Conservation (phyloP, 208 protist species). For the Endotrypanum monterogeii region DNA sequence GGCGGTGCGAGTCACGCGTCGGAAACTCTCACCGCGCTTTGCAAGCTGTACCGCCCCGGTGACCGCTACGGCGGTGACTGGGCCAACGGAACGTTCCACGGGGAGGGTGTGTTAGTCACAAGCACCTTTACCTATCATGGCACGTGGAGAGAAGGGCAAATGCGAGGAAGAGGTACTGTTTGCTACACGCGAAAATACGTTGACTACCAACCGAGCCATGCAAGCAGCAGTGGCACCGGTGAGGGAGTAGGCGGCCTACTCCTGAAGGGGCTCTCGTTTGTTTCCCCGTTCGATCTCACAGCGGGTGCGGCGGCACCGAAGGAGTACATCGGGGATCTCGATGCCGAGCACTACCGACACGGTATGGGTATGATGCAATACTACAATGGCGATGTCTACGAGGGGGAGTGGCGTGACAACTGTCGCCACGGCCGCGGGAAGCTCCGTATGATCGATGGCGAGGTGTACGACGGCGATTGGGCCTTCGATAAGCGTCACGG, state of each 20-base stretch:
- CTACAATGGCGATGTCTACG: conserved; percentile 83
- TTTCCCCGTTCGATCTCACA: conserved; percentile 72
- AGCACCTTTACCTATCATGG: conserved; percentile 83
- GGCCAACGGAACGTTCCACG: conserved; percentile 67
- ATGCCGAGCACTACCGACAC: conserved; percentile 58
- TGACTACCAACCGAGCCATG: conserved; percentile 18
- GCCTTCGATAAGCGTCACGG: conserved; percentile 69
- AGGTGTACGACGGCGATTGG: conserved; percentile 85
- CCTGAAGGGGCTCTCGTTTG: conserved; percentile 60
- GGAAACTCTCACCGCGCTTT: conserved; percentile 14
- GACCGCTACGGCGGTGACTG: conserved; percentile 82
- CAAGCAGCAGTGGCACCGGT: conserved; percentile 5
- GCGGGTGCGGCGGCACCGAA: conserved; percentile 38
- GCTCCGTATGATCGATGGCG: conserved; percentile 40
- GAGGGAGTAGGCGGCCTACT: conserved; percentile 46
- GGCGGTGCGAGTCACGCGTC: conserved; percentile 1
- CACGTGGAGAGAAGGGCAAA: conserved; percentile 34
- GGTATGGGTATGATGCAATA: conserved; percentile 72
- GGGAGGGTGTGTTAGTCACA: conserved; percentile 71
- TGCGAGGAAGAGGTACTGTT: conserved; percentile 47
- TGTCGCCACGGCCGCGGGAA: conserved; percentile 63
- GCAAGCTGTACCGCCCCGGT: conserved; percentile 47
- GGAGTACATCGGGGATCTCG: conserved; percentile 81
- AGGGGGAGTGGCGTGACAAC: conserved; percentile 79
- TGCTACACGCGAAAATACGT: conserved; percentile 38